Evolutionary conservation across 305 asterid genomes (phyloP).

Genomic region (Fraxinus floribunda): DNA sequence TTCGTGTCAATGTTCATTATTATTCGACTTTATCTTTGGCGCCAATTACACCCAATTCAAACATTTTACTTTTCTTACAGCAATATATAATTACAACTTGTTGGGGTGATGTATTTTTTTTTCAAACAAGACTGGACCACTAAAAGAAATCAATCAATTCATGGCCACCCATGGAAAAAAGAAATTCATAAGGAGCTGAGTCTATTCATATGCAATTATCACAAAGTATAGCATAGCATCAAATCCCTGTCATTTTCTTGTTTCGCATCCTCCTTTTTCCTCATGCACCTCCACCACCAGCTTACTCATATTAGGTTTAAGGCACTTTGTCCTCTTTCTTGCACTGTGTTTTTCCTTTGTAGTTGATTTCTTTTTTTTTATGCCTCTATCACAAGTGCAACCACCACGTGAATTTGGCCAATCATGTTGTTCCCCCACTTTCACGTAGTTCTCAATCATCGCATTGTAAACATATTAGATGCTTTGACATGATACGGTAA

Average conservation of each 20-base stretch:
- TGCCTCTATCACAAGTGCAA: slow-evolving; percentile 22
- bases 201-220: slow-evolving; percentile 9
- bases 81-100: background rate
- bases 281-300: slow-evolving; percentile 9
- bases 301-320: background rate
- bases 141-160: background rate
- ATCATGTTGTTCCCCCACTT: slow-evolving; percentile 28
- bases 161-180: background rate
- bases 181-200: background rate
- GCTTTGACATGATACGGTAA: slow-evolving; percentile 6
- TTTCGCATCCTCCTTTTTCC: slow-evolving; percentile 4
- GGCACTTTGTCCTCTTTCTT: slow-evolving; percentile 21
- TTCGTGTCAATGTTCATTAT: background rate
- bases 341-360: background rate
- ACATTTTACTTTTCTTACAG: background rate
- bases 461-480: slow-evolving; percentile 19
- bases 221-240: background rate
- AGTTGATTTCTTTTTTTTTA: slow-evolving; percentile 17
- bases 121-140: slow-evolving; percentile 13
- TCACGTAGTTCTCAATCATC: slow-evolving; percentile 24
- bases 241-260: slow-evolving; percentile 13
- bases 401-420: slow-evolving; percentile 43
- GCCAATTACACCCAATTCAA: background rate
- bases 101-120: background rate
- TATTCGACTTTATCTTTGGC: background rate